Conservation (phyloP, 306 rosid genomes). For the Pachyrhizus erosus region DNA sequence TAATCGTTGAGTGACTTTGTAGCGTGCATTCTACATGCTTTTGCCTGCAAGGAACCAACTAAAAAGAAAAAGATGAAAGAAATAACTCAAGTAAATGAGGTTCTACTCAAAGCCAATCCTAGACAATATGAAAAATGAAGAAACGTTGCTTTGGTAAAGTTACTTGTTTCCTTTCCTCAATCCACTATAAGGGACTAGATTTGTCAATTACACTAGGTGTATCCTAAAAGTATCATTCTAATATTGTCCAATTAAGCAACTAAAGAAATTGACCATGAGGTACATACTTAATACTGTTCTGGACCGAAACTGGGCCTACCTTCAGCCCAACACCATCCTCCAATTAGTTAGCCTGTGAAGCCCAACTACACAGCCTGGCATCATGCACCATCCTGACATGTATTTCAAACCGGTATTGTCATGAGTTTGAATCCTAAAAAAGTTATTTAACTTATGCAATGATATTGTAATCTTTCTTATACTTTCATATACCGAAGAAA, state of each 20-base stretch:
- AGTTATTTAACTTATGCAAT: too few relatives aligned
- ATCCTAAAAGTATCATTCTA: neutral
- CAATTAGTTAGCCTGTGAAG: neutral
- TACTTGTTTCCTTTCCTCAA: slow-evolving; percentile 28
- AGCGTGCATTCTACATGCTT: slow-evolving; percentile 41
- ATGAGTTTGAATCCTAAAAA: too few relatives aligned
- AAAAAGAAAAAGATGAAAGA: neutral
- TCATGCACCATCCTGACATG: neutral
- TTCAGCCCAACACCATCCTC: neutral
- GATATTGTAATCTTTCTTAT: too few relatives aligned
- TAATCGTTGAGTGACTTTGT: slow-evolving; percentile 35
- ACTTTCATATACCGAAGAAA: too few relatives aligned
- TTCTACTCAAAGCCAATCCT: slow-evolving; percentile 25
- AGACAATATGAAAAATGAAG: neutral
- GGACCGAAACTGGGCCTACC: neutral
- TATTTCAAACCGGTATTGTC: too few relatives aligned
- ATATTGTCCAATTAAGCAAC: slow-evolving; percentile 18
- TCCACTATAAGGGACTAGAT: neutral
- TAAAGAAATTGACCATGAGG: neutral
- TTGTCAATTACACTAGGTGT: slow-evolving; percentile 1
- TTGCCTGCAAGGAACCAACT: slow-evolving; percentile 39
- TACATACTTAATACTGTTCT: neutral
- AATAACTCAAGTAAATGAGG: slow-evolving; percentile 12
- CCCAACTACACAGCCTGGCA: neutral
- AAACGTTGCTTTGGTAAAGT: slow-evolving; percentile 31